Evolutionary conservation across 768 basidiomycete species (phyloP).

Genomic region (Amylocystis lapponica): DNA sequence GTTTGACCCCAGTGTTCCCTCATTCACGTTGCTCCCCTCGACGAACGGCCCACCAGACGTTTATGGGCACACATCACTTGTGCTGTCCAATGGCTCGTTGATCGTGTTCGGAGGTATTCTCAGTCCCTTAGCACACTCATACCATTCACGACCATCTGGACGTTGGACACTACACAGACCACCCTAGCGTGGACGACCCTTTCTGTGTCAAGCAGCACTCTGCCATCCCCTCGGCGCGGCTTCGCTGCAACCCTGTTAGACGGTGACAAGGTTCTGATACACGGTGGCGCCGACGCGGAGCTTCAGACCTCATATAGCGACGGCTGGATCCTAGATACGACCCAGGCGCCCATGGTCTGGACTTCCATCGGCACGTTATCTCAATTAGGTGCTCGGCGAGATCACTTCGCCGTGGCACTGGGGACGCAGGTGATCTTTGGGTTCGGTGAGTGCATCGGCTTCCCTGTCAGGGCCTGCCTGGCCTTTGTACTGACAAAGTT

Average conservation of each 20-base stretch:
- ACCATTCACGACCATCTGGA: slow-evolving; percentile 56
- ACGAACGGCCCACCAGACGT: slow-evolving; percentile 59
- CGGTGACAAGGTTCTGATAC: slow-evolving; percentile 58
- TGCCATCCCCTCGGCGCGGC: slow-evolving; percentile 56
- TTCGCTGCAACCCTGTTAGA: slow-evolving; percentile 51
- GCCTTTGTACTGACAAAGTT: slow-evolving; percentile 16
- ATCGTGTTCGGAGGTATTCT: slow-evolving; percentile 73
- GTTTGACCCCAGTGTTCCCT: slow-evolving; percentile 44
- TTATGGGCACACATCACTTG: slow-evolving; percentile 65
- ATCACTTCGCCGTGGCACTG: slow-evolving; percentile 66
- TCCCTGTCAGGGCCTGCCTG: neutral
- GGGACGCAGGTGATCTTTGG: slow-evolving; percentile 67
- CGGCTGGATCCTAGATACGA: slow-evolving; percentile 68
- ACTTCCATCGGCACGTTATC: slow-evolving; percentile 41
- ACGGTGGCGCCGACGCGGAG: slow-evolving; percentile 66
- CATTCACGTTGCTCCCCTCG: slow-evolving; percentile 52
- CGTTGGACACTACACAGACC: slow-evolving; percentile 49
- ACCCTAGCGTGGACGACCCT: slow-evolving; percentile 45
- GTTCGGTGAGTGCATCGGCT: slow-evolving; percentile 51
- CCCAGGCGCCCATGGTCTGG: slow-evolving; percentile 57
- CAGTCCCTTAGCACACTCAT: slow-evolving; percentile 41
- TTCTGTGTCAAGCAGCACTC: slow-evolving; percentile 28
- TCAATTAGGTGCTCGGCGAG: slow-evolving; percentile 57
- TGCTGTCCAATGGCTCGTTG: slow-evolving; percentile 64
- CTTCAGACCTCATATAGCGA: slow-evolving; percentile 48